Evolutionary conservation across 352 stramenopile genomes (phyloP).

Genomic region (Pythium aquatile): DNA sequence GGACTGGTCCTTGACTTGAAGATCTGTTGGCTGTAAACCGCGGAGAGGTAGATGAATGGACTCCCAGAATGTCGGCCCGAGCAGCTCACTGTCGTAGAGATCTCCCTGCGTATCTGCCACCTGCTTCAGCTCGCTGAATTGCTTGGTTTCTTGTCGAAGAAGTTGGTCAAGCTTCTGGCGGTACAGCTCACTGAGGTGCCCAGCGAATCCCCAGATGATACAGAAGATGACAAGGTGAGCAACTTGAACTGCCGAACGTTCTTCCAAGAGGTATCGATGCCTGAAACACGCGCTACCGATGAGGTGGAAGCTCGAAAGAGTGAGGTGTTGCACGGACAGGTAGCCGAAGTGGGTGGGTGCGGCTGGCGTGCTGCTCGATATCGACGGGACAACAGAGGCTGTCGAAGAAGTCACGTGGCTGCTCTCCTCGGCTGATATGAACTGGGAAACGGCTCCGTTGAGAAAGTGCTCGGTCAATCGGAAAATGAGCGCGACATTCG

Average conservation of each 20-base stretch:
- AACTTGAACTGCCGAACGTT: slow-evolving; percentile 29
- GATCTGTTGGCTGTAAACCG: slow-evolving; percentile 8
- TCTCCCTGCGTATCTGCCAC: slow-evolving; percentile 29
- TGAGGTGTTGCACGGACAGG: slow-evolving; percentile 48
- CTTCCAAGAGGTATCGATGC: slow-evolving; percentile 36
- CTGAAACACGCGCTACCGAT: slow-evolving; percentile 38
- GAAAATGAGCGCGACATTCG: slow-evolving; percentile 20
- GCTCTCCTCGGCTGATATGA: slow-evolving; percentile 20
- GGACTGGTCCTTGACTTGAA: slow-evolving; percentile 2
- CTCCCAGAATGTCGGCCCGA: slow-evolving; percentile 41
- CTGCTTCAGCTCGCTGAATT: slow-evolving; percentile 34
- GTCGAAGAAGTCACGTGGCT: neutral
- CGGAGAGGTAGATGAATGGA: slow-evolving; percentile 22
- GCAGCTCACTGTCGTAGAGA: slow-evolving; percentile 38
- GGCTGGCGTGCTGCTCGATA: neutral
- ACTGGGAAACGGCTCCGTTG: slow-evolving; percentile 4
- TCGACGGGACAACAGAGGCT: neutral
- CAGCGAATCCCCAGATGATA: slow-evolving; percentile 49
- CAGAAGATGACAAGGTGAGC: slow-evolving; percentile 40
- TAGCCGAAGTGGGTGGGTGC: slow-evolving; percentile 29
- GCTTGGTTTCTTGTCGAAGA: slow-evolving; percentile 40
- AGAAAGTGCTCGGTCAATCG: slow-evolving; percentile 16
- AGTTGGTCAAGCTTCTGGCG: slow-evolving; percentile 52
- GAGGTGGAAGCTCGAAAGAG: slow-evolving; percentile 32
- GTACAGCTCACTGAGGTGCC: slow-evolving; percentile 38